These are phyloP conservation scores for Ogataea minuta DNA, from an alignment of 805 yeast species.

Conservation along the genomic window DNA sequence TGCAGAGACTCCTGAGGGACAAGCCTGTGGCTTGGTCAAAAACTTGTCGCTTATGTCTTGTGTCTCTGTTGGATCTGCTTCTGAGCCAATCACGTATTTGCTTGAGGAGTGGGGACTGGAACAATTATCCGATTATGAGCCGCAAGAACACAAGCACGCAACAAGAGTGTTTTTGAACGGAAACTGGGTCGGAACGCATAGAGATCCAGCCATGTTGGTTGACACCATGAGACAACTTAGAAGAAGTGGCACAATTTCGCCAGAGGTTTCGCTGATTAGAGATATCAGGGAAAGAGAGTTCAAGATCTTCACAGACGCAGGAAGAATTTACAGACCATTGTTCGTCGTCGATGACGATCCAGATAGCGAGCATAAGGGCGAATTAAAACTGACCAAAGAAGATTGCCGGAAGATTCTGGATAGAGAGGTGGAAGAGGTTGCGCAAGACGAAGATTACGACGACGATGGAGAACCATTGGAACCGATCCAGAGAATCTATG, in stretches of 20 bases:
- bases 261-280: slow-evolving; percentile 95
- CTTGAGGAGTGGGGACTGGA: slow-evolving; percentile 99
- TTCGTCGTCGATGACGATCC: slow-evolving; percentile 89
- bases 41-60: slow-evolving; percentile 95
- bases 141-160: slow-evolving; percentile 85
- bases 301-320: slow-evolving; percentile 96
- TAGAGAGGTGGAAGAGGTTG: slow-evolving; percentile 56
- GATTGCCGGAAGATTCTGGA: slow-evolving; percentile 71
- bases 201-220: slow-evolving; percentile 90
- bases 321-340: slow-evolving; percentile 95
- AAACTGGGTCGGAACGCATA: slow-evolving; percentile 98
- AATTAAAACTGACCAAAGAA: slow-evolving; percentile 78
- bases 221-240: slow-evolving; percentile 88
- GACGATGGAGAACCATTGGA: slow-evolving; percentile 48
- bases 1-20: slow-evolving; percentile 99
- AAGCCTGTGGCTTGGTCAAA: slow-evolving; percentile 98
- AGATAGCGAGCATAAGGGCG: slow-evolving; percentile 66
- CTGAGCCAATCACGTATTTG: slow-evolving; percentile 88
- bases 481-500: slow-evolving; percentile 45
- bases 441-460: slow-evolving; percentile 44
- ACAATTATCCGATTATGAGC: slow-evolving; percentile 92
- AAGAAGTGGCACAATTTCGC: slow-evolving; percentile 91
- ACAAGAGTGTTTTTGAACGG: slow-evolving; percentile 97
- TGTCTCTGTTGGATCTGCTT: slow-evolving; percentile 96
- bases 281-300: slow-evolving; percentile 96